A percentile compares a stretch with the other conserved stretches of the same genome.
phyloP scores from a whole-genome alignment of 2,329 filamentous ascomycete species.

The Dissoconium aciculare region DNA sequence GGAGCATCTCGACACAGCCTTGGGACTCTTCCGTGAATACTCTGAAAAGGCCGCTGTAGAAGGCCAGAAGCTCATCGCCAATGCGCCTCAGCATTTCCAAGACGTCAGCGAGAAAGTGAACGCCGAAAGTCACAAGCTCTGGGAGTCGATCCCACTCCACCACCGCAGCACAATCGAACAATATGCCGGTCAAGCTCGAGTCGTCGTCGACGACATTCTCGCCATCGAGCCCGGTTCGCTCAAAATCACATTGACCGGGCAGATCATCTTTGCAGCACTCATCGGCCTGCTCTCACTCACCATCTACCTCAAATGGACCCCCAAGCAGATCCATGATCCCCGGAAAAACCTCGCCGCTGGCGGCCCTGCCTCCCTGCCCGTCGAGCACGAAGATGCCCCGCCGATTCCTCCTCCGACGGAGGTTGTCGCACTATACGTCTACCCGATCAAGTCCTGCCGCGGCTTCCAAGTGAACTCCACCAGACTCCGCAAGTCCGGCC shows the following conservation, averaged over 20 bases:
- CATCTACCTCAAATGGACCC: conserved; percentile 15
- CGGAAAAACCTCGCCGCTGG: conserved; percentile 10
- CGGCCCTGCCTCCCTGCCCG: conserved; percentile 11
- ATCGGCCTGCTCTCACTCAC: conserved; percentile 14
- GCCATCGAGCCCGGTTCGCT: conserved; percentile 4
- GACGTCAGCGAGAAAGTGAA: no score
- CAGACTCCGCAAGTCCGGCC: conserved; percentile 39
- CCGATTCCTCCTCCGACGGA: conserved; percentile 26
- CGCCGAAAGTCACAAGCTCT: no score
- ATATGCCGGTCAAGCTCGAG: background rate
- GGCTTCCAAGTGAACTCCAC: conserved; percentile 41
- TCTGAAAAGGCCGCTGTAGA: no score
- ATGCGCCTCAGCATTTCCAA: no score
- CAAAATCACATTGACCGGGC: conserved; percentile 8
- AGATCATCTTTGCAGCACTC: conserved; percentile 15
- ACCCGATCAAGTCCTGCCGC: conserved; percentile 53
- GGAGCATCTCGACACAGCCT: no score
- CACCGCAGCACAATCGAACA: no score
- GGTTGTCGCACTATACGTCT: conserved; percentile 39
- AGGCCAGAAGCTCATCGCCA: no score
- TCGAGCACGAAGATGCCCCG: conserved; percentile 14
- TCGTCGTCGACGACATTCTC: conserved; percentile 3
- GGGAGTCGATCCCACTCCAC: no score
- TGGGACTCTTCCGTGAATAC: no score
- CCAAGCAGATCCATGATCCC: conserved; percentile 10